Evolutionary conservation across 2,329 filamentous ascomycete genomes (phyloP).

Genomic region (Madurella mycetomatis): DNA sequence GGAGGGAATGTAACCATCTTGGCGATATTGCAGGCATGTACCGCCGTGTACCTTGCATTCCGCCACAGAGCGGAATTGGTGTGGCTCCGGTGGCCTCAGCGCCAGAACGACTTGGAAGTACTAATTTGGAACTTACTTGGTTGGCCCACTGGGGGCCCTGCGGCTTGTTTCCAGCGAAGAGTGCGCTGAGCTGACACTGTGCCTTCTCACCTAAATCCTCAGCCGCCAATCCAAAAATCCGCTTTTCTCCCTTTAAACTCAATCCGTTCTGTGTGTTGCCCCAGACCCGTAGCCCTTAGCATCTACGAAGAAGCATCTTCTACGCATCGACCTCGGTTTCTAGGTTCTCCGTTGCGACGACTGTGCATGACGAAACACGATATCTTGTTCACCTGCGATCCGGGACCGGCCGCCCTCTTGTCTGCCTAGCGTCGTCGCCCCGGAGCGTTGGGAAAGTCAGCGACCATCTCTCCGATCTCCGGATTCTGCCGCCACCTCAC

Average conservation of each 20-base stretch:
- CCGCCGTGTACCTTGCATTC: slow-evolving; percentile 15
- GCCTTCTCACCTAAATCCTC: slow-evolving; percentile 17
- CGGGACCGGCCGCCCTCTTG: slow-evolving; percentile 7
- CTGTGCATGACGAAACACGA: slow-evolving; percentile 8
- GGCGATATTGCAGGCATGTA: not conserved
- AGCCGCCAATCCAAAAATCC: slow-evolving; percentile 26
- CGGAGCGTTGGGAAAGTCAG: not conserved
- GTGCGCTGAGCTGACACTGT: slow-evolving; percentile 19
- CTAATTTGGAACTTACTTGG: slow-evolving; percentile 1
- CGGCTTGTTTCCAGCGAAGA: slow-evolving; percentile 4
- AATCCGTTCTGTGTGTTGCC: slow-evolving; percentile 8
- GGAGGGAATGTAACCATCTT: not conserved
- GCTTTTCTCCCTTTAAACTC: slow-evolving; percentile 23
- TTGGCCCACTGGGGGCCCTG: slow-evolving; percentile 1
- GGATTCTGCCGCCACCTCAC: slow-evolving; percentile 3
- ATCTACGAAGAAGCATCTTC: not conserved
- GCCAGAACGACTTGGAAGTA: slow-evolving; percentile 9
- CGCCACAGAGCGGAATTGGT: not conserved
- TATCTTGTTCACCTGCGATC: slow-evolving; percentile 12
- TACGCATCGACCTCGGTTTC: not conserved
- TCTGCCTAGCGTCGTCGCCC: slow-evolving; percentile 3
- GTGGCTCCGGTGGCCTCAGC: slow-evolving; percentile 2
- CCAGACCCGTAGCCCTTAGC: not conserved
- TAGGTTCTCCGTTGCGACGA: slow-evolving; percentile 5
- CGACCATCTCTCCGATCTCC: not conserved